Evolutionary conservation across 352 stramenopile species (phyloP).

Genomic region (Phytopythium montanum): DNA sequence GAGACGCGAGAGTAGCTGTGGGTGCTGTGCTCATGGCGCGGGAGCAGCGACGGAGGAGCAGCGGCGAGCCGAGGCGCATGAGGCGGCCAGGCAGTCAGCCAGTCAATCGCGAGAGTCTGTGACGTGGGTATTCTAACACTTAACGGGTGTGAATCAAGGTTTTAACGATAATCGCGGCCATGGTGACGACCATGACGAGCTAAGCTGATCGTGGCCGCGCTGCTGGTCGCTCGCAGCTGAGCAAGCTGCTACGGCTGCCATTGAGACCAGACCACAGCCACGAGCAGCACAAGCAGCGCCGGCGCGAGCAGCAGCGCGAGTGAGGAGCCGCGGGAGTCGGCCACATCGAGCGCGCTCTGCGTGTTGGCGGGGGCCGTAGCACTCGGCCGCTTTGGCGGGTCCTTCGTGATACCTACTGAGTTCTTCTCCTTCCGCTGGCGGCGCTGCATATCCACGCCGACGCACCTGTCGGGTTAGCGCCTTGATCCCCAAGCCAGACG

Average conservation of each 20-base stretch:
- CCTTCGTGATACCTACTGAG: constrained; percentile 9
- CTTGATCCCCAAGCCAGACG: background rate
- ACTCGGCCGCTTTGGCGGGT: constrained; percentile 6
- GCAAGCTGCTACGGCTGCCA: constrained; percentile 18
- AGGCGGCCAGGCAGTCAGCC: background rate
- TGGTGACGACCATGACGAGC: too few relatives aligned
- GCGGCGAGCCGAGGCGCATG: constrained; percentile 3
- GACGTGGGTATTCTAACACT: background rate
- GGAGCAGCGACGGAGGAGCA: background rate
- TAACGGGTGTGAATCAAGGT: too few relatives aligned
- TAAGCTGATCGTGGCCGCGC: too few relatives aligned
- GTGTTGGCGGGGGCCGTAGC: background rate
- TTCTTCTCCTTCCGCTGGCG: constrained; percentile 46
- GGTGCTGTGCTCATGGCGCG: background rate
- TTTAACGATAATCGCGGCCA: too few relatives aligned
- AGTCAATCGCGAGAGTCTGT: background rate
- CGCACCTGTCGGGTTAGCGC: background rate
- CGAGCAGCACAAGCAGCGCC: constrained; percentile 39
- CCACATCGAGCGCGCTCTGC: background rate
- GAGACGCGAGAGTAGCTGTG: background rate
- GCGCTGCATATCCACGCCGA: constrained; percentile 16
- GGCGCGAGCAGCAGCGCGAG: constrained; percentile 42
- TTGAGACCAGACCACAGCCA: constrained; percentile 43
- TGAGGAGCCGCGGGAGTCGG: constrained; percentile 16
- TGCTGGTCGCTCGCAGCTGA: background rate